Percentiles rank a stretch among this genome's conserved stretches.
These are phyloP conservation scores for Cercospora berteroae DNA, from an alignment of 2,329 filamentous ascomycete species.

Conservation along the genomic window DNA sequence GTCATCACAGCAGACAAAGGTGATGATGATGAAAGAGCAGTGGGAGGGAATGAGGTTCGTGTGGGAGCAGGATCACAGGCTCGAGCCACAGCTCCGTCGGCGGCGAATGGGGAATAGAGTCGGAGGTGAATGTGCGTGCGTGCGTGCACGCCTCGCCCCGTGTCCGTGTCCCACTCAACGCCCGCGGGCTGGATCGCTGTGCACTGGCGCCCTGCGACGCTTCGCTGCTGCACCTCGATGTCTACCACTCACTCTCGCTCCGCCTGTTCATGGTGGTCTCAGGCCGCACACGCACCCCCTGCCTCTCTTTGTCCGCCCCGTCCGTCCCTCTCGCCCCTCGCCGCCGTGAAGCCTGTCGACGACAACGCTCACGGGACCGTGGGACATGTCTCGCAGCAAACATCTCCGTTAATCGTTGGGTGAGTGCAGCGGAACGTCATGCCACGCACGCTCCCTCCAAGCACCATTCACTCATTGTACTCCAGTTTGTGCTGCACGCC, in stretches of 20 bases:
- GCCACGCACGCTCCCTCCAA: not conserved
- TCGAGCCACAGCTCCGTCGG: conserved; percentile 15
- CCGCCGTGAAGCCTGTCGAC: conserved; percentile 14
- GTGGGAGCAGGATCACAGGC: conserved; percentile 9
- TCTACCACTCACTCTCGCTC: not conserved
- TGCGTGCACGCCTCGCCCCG: conserved; percentile 13
- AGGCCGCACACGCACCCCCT: conserved; percentile 9
- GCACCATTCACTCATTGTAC: conserved; percentile 24
- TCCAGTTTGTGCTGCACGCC: conserved; percentile 24
- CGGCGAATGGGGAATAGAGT: conserved; percentile 17
- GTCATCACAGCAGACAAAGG: not conserved
- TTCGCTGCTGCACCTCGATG: conserved; percentile 18
- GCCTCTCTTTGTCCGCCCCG: not conserved
- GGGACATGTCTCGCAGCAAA: conserved; percentile 24
- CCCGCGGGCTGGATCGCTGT: conserved; percentile 20
- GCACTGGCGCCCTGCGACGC: conserved; percentile 19
- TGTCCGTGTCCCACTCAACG: conserved; percentile 15
- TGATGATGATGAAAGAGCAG: conserved; percentile 1
- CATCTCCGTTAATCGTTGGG: conserved; percentile 23
- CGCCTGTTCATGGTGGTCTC: conserved; percentile 15
- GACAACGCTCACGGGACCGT: conserved; percentile 7
- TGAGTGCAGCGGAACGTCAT: conserved; percentile 23
- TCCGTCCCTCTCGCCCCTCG: not conserved
- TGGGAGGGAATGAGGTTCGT: conserved; percentile 16
- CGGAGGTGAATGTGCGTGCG: conserved; percentile 8